A percentile compares a stretch with the other conserved stretches of the same genome.
Evolutionary conservation across 805 yeast species (phyloP).

Genomic region (Grigorovia jiainica): DNA sequence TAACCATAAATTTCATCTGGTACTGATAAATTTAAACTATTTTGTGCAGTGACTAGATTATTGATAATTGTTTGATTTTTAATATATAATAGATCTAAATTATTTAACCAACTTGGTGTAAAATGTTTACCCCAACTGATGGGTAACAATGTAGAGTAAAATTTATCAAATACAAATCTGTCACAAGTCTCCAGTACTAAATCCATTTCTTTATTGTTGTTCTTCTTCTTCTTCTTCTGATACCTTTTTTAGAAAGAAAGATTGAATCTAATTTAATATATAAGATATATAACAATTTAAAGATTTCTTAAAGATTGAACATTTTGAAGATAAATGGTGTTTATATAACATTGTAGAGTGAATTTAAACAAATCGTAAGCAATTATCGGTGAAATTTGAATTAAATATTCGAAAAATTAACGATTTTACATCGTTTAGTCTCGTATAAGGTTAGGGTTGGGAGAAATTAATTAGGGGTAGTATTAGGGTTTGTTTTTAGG

Average conservation of each 20-base stretch:
- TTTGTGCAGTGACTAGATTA: background rate
- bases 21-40: background rate
- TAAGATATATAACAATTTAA: too few relatives aligned
- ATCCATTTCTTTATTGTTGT: too few relatives aligned
- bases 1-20: constrained; percentile 46
- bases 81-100: background rate
- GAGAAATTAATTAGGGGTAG: background rate
- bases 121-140: constrained; percentile 30
- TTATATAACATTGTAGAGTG: too few relatives aligned
- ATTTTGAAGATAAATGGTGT: too few relatives aligned
- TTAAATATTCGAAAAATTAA: background rate
- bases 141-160: constrained; percentile 65
- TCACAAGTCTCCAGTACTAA: constrained; percentile 76
- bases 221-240: too few relatives aligned
- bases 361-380: too few relatives aligned
- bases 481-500: background rate
- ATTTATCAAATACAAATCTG: constrained; percentile 59
- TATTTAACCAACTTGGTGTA: background rate
- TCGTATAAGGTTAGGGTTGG: background rate
- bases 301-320: too few relatives aligned
- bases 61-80: background rate
- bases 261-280: too few relatives aligned
- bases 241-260: too few relatives aligned
- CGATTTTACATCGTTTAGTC: background rate
- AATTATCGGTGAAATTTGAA: background rate